Percentiles rank a stretch among this genome's conserved stretches.
phyloP scores from a whole-genome alignment of 2,329 filamentous ascomycete species.

The Camillea tinctor region DNA sequence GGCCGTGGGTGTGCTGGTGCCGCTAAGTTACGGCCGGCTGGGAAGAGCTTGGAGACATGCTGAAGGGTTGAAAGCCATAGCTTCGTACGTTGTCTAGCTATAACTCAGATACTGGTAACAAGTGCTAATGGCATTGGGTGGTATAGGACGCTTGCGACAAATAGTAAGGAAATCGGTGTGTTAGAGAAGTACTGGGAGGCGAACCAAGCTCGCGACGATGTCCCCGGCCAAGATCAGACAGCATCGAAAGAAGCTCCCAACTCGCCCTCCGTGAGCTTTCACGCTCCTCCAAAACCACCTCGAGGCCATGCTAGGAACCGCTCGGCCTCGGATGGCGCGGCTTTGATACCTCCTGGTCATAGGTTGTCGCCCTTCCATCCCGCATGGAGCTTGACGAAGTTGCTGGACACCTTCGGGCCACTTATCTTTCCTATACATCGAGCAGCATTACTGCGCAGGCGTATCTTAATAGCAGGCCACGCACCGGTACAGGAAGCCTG shows the following conservation, averaged over 20 bases:
- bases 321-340: conserved; percentile 61
- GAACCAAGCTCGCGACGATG: conserved; percentile 46
- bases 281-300: conserved; percentile 31
- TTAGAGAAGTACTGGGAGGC: conserved; percentile 81
- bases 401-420: conserved; percentile 83
- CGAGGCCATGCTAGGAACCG: conserved; percentile 52
- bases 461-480: conserved; percentile 82
- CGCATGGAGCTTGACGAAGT: conserved; percentile 73
- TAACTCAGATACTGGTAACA: neutral
- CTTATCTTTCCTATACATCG: conserved; percentile 89
- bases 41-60: conserved; percentile 90
- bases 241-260: conserved; percentile 45
- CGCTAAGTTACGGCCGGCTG: conserved; percentile 78
- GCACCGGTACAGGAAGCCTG: conserved; percentile 83
- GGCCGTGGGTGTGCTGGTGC: conserved; percentile 84
- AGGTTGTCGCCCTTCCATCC: conserved; percentile 78
- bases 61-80: conserved; percentile 70
- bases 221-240: conserved; percentile 34
- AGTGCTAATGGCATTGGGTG: conserved; percentile 3
- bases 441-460: conserved; percentile 79
- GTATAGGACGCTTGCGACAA: conserved; percentile 58
- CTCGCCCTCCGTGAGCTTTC: conserved; percentile 50
- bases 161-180: conserved; percentile 59
- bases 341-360: conserved; percentile 59
- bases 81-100: conserved; percentile 51